Evolutionary conservation across 306 rosid species (phyloP).

Genomic region (Acacia acuminata): DNA sequence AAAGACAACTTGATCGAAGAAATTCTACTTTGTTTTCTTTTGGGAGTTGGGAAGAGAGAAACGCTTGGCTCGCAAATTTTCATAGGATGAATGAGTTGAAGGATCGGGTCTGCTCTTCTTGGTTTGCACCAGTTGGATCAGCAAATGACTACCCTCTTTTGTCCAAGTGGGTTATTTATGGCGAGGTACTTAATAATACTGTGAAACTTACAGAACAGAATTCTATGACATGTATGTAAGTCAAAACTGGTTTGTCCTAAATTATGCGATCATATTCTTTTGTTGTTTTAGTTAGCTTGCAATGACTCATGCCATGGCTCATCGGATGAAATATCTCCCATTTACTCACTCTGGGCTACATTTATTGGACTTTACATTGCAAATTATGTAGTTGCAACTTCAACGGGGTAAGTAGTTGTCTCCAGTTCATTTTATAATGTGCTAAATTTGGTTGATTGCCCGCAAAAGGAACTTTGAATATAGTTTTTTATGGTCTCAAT

Average conservation of each 20-base stretch:
- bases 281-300: slow-evolving; percentile 76
- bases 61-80: slow-evolving; percentile 80
- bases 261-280: slow-evolving; percentile 21
- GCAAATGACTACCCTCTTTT: slow-evolving; percentile 97
- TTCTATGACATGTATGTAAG: neutral
- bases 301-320: slow-evolving; percentile 85
- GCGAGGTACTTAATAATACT: slow-evolving; percentile 67
- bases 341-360: slow-evolving; percentile 97
- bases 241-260: neutral
- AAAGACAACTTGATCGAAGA: slow-evolving; percentile 53
- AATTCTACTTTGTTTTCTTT: slow-evolving; percentile 67
- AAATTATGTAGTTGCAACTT: slow-evolving; percentile 92
- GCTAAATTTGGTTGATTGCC: slow-evolving; percentile 21
- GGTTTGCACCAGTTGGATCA: slow-evolving; percentile 99
- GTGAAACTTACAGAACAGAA: slow-evolving; percentile 18
- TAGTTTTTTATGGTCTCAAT: neutral
- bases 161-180: slow-evolving; percentile 97
- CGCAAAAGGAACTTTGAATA: neutral
- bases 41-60: slow-evolving; percentile 81
- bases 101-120: slow-evolving; percentile 93
- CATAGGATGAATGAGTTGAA: slow-evolving; percentile 81
- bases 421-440: slow-evolving; percentile 17
- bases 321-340: slow-evolving; percentile 90
- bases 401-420: slow-evolving; percentile 79
- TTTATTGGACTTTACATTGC: slow-evolving; percentile 97